phyloP scores from a whole-genome alignment of 169 alveolate genomes.

The Eimeria tenella region DNA sequence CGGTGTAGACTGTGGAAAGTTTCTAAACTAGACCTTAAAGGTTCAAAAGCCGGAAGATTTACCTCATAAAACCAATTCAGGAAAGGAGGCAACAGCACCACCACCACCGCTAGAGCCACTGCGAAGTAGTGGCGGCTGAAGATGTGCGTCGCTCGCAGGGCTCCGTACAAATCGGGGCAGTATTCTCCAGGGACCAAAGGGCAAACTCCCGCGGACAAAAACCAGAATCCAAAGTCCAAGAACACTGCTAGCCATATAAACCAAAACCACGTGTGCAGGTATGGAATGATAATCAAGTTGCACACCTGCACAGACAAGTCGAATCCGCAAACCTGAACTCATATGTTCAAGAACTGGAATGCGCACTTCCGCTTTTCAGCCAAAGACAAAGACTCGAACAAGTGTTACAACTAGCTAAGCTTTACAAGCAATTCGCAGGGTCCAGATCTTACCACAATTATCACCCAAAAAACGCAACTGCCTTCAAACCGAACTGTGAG shows the following conservation, averaged over 20 bases:
- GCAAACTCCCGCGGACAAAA: constrained; percentile 61
- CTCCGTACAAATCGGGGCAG: constrained; percentile 69
- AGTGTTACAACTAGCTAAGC: too few species aligned
- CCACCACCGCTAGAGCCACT: constrained; percentile 44
- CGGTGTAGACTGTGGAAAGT: not conserved
- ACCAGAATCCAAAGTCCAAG: constrained; percentile 70
- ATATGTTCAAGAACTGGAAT: too few species aligned
- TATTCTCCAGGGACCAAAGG: constrained; percentile 47
- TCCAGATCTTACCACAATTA: constrained; percentile 46
- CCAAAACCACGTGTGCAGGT: constrained; percentile 81
- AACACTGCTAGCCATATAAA: constrained; percentile 72
- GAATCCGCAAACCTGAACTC: not conserved
- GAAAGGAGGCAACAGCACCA: constrained; percentile 71
- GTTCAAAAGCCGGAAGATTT: not conserved
- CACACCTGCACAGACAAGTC: constrained; percentile 64
- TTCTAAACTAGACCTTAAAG: not conserved
- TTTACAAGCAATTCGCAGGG: too few species aligned
- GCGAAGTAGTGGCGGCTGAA: constrained; percentile 57
- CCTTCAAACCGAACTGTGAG: constrained; percentile 48
- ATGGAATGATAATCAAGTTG: constrained; percentile 78
- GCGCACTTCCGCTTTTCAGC: too few species aligned
- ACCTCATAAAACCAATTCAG: constrained; percentile 75
- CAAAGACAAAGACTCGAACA: too few species aligned
- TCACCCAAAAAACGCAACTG: constrained; percentile 60
- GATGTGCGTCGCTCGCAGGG: constrained; percentile 55